Base-by-base conservation (phyloP, 768 basidiomycete genomes). In the Pleurotus cornucopiae region DNA sequence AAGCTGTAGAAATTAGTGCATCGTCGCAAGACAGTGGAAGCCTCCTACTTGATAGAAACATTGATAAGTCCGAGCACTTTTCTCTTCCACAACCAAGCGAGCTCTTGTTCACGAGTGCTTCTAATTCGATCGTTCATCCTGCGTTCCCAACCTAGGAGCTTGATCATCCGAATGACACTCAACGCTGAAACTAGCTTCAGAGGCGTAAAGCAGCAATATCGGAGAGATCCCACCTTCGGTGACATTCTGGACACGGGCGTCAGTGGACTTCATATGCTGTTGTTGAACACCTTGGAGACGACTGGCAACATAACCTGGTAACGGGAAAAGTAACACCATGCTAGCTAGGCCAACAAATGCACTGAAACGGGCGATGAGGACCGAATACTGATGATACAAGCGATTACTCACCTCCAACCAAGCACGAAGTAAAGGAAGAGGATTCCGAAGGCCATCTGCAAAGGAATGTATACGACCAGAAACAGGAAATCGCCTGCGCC, bases 131-230 rank as follows among this genome's bases (percentile, higher is more conserved):
- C 65, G 20, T 78, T 71, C 63, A 86, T 78, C 46, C 80, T 76
- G 56, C 77, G 75, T 75, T 85, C 78, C 78, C 88, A 80, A 6
- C 77, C 88, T 61, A 90, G 88, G 41, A 89, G 70, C 67, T 89
- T 89, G 64, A 88, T 73, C 81, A 88, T 86, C 14, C 85, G 77
- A 12, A 86, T 66, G 16, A 82, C 78, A 54, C 77, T 78, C 63
- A 84, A 72, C 4, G 74, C 84, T 84, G 51, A 3, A 34, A 39
- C 67, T 71, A 20, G 69, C 71, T 25, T n/a, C 44, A 51, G 47
- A 56, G 43, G 57, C 54, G 49, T 16, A 34, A 34, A 34, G 30
- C 6, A 25, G 23, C 13, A 46, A 38, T 7, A 61, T 66, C 43
- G 61, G 65, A 67, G 62, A 54, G 11, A 25, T 13, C 63, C 74